A percentile compares a stretch with the other conserved stretches of the same genome.
Evolutionary conservation across 352 stramenopile genomes (phyloP).

Genomic region (Pythium angustatum): DNA sequence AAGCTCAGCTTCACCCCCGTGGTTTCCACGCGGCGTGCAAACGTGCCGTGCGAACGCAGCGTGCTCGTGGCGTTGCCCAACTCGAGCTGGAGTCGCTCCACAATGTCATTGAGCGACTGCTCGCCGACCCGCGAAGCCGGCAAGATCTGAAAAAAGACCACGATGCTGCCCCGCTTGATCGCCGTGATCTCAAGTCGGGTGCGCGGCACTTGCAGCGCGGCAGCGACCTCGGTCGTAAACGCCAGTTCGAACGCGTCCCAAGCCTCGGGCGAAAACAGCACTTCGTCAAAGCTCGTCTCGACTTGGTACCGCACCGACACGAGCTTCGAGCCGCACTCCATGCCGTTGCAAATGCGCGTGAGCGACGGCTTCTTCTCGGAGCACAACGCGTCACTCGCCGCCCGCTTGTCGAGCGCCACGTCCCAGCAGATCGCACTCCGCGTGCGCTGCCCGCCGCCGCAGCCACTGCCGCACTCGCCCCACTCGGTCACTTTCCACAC

Average conservation of each 20-base stretch:
- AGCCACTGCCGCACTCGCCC: conserved; percentile 59
- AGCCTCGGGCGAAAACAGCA: conserved; percentile 58
- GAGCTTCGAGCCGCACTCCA: conserved; percentile 73
- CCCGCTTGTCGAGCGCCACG: conserved; percentile 27
- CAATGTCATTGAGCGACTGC: conserved; percentile 66
- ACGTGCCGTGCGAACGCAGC: conserved; percentile 67
- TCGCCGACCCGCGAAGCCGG: conserved; percentile 58
- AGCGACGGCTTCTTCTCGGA: conserved; percentile 46
- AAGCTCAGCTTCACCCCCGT: conserved; percentile 68
- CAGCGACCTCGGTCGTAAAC: conserved; percentile 65
- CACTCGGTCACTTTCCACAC: conserved; percentile 62
- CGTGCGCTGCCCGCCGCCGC: conserved; percentile 54
- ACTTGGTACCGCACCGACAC: conserved; percentile 68
- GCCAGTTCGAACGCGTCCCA: conserved; percentile 58
- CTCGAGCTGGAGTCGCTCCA: conserved; percentile 58
- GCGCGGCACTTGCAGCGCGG: conserved; percentile 57
- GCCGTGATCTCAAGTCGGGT: conserved; percentile 58
- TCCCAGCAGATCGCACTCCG: conserved; percentile 48
- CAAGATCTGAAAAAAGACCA: conserved; percentile 67
- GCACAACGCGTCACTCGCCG: conserved; percentile 36
- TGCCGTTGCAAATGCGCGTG: conserved; percentile 71
- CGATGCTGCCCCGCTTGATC: conserved; percentile 59
- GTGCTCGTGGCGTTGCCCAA: conserved; percentile 55
- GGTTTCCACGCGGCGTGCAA: conserved; percentile 58
- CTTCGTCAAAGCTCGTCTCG: conserved; percentile 76